Evolutionary conservation across 2,329 filamentous ascomycete genomes (phyloP), one percentile per base, ranked within the genome.

Genomic region (Aspergillus caelatus): DNA sequence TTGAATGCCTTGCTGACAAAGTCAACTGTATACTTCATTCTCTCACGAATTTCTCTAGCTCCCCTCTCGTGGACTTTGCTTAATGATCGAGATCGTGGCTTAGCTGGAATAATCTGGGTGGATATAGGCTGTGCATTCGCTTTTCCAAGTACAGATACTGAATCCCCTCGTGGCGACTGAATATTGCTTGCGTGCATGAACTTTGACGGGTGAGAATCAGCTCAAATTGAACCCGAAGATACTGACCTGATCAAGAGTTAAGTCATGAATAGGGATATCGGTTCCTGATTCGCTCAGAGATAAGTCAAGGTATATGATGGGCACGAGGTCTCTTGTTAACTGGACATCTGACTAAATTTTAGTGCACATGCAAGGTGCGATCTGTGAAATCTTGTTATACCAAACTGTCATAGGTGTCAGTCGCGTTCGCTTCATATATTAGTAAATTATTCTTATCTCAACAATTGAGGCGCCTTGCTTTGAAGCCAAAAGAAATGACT

Each of bases 231-330:
- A 4, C 32, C 4, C 3, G 4, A 6, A 10, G n/a, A n/a, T 53
- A 63, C 66, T 59, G 43, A 75, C 72, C 66, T 82, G 80, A 16
- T 78, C 74, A 8, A 79, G 65, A 9, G 70, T 79, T 19, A 81
- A 57, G 57, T 74, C 74, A 65, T 82, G 77, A 21, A 81, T 72
- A 16, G 79, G 74, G 36, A 76, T 67, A 63, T 82, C 79, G 4
- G 78, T 78, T 2, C 80, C 80, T 6, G 77, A 74, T 62, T 82
- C 79, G 63, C 78, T 81, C 7, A 82, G 63, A 2, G 75, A 75
- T 58, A 80, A 81, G 64, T 81, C 79, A 63, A 81, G 79, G 57
- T 78, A 81, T 19, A 81, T 73, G 12, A 82, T 73, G 2, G 80
- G 77, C 12, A 77, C 68, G 43, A 74, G 67, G 56, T 82, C 80